Evolutionary conservation across 2,329 filamentous ascomycete genomes (phyloP).

Genomic region (Parastagonospora avenae): DNA sequence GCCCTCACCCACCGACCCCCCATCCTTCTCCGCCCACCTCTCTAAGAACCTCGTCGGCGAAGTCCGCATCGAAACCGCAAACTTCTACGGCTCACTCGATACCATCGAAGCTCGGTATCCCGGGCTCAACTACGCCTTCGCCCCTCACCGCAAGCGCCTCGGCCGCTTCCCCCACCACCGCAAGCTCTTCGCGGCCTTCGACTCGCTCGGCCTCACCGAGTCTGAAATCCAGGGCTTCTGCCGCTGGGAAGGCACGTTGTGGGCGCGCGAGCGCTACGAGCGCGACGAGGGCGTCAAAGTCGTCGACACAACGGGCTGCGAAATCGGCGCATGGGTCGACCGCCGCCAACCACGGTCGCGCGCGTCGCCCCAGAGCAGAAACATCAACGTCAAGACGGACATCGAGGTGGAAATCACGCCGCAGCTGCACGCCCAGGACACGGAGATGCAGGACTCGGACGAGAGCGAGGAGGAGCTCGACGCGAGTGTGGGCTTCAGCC

Average conservation of each 20-base stretch:
- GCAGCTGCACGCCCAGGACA: constrained; percentile 34
- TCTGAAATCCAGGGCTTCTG: constrained; percentile 74
- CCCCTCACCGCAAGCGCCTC: constrained; percentile 76
- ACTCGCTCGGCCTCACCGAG: constrained; percentile 69
- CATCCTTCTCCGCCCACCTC: constrained; percentile 72
- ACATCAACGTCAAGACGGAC: constrained; percentile 51
- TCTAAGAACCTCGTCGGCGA: constrained; percentile 74
- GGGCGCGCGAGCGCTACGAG: constrained; percentile 82
- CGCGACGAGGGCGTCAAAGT: constrained; percentile 73
- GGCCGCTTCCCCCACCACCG: constrained; percentile 78
- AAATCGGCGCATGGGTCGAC: constrained; percentile 67
- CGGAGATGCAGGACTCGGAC: constrained; percentile 49
- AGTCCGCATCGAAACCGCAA: constrained; percentile 77
- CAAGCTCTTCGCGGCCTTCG: constrained; percentile 76
- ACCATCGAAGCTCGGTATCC: constrained; percentile 82
- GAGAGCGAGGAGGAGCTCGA: constrained; percentile 47
- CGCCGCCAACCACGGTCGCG: constrained; percentile 13
- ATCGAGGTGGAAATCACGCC: constrained; percentile 49
- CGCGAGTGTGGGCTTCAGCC: constrained; percentile 63
- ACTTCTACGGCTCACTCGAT: constrained; percentile 79
- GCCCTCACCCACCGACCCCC: constrained; percentile 69
- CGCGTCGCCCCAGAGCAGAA: too few species aligned
- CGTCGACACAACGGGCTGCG: constrained; percentile 72
- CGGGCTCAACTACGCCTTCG: constrained; percentile 76
- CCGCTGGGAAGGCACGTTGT: constrained; percentile 82